Evolutionary conservation across 2,329 filamentous ascomycete genomes (phyloP).

Genomic region (Botryotinia narcissicola): DNA sequence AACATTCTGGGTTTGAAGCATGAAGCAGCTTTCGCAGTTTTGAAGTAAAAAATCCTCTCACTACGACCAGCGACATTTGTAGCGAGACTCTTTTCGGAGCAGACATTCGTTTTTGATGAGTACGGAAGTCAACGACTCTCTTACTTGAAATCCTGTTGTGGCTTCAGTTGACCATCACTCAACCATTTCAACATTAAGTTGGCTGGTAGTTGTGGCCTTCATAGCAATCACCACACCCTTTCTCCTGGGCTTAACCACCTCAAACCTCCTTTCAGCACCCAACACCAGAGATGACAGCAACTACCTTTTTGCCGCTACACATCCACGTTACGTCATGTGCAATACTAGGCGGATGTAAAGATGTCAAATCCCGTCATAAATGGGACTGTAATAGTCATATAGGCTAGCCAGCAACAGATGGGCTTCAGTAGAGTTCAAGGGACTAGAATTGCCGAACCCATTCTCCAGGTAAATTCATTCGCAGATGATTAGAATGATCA

Average conservation of each 20-base stretch:
- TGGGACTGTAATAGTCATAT: not conserved
- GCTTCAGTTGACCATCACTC: not conserved
- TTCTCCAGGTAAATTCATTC: not conserved
- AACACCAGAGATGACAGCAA: not conserved
- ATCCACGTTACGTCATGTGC: not conserved
- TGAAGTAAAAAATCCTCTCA: not conserved
- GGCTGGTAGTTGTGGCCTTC: not conserved
- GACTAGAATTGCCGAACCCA: not conserved
- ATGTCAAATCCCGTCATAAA: not conserved
- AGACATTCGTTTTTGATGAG: not conserved
- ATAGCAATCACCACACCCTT: not conserved
- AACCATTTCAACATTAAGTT: not conserved
- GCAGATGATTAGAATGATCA: constrained; percentile 16
- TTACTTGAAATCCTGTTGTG: not conserved
- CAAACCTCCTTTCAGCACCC: not conserved
- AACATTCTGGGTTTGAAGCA: not conserved
- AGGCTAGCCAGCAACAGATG: not conserved
- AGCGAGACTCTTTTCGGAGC: not conserved
- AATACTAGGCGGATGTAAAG: not conserved
- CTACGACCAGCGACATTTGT: not conserved
- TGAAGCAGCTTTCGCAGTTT: not conserved
- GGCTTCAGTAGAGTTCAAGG: not conserved
- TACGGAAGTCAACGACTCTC: not conserved
- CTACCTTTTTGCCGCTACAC: not conserved
- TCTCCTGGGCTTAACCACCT: not conserved